Evolutionary conservation across 140 eudicot species (phyloP), one percentile per base, ranked within the genome.

Genomic region (Anethum foeniculum): DNA sequence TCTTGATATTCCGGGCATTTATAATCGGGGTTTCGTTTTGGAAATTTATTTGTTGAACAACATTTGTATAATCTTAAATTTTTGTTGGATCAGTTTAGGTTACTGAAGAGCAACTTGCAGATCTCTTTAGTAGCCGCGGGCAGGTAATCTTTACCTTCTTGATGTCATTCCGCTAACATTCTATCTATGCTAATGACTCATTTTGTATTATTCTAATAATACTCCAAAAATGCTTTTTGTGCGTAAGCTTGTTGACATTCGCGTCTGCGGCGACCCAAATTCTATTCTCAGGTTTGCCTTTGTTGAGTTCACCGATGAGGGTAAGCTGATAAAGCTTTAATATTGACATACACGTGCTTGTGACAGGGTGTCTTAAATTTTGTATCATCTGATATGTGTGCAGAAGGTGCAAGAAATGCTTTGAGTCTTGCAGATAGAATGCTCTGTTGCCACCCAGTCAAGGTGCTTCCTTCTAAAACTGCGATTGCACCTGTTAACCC

Each of bases 401-500:
- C 93, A 93, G 98, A 88, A 83, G 97, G 98, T 75, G 97, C 98
- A 82, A 93, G 83, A 88, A 90, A 88, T 86, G 96, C 97, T 71
- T 76, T 90, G 81, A 88, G 88, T 67, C 84, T 93, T 71, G 86
- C 93, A 21, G 98, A 96, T 54, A 93, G 96, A 46, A 89, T 93
- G 96, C 98, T 93, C 56, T 91, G 97, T 19, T 91, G 73, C 81
- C 88, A 91, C 82, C 97, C 97, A 25, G 91, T 93, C 58, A 90
- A 84, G 86, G 98, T 93, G 73, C 88, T 93, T 67, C 98, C 97
- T 80, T 93, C 98, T 9, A 91, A 91, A 84, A 93, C 98, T 80
- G 98, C 98, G 52, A 93, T 93, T 82, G 98, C 97, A 71, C 98
- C 98, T 19, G 92, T 93, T 28, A 93, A 93, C 84, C 98, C 98